phyloP scores from a whole-genome alignment of 1,284 basidiomycete genomes.

The Ceraceosorus guamensis region DNA sequence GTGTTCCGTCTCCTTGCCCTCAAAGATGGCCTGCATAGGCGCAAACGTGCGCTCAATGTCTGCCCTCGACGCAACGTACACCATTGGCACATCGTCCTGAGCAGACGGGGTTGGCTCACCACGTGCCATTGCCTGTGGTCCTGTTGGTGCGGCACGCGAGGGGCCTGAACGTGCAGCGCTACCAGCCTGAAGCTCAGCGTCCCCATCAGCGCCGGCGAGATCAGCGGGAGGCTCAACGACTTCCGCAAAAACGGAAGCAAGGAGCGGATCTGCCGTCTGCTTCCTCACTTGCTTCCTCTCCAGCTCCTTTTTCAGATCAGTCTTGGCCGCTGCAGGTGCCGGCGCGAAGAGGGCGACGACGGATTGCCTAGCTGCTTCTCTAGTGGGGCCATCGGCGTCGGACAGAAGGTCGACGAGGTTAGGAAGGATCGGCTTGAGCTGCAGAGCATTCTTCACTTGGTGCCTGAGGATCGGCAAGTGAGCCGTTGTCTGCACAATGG shows the following conservation, averaged over 20 bases:
- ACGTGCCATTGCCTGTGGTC: too few species aligned
- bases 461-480: constrained; percentile 7
- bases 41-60: constrained; percentile 81
- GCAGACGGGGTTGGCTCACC: too few species aligned
- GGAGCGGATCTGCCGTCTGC: constrained; percentile 58
- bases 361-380: constrained; percentile 72
- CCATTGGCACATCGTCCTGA: constrained; percentile 31
- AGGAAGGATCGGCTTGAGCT: constrained; percentile 73
- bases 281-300: constrained; percentile 75
- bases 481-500: not conserved
- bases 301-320: constrained; percentile 89
- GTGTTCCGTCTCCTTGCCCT: constrained; percentile 92
- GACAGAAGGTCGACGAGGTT: constrained; percentile 75
- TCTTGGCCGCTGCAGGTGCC: constrained; percentile 70
- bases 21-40: constrained; percentile 69
- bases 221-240: too few species aligned
- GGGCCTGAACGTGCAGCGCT: too few species aligned
- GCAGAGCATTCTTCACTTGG: constrained; percentile 53
- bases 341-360: constrained; percentile 77
- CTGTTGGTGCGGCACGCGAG: too few species aligned
- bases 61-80: constrained; percentile 67
- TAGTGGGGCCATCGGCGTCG: constrained; percentile 81
- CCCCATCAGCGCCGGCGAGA: too few species aligned
- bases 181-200: too few species aligned
- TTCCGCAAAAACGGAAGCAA: constrained; percentile 50